Evolutionary conservation across 257 asterid genomes (phyloP), one percentile per base, ranked within the genome.

Genomic region (Plantago ovata): DNA sequence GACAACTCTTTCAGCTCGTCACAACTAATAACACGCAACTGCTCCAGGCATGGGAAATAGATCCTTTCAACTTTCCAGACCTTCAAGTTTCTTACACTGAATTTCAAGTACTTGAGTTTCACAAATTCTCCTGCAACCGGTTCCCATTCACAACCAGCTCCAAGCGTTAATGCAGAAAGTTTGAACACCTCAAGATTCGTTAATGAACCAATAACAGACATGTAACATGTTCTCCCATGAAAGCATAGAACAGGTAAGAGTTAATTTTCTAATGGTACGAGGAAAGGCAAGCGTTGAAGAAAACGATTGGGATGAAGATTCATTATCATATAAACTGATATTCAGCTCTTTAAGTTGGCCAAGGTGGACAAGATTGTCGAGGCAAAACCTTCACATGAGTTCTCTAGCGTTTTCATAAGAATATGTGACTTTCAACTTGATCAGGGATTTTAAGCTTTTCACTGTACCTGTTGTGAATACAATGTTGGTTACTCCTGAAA

Each of bases 121-220:
- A 3, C 12, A 58, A 42, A 66, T 14, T 51, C 47, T 21, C 65
- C 65, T 12, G 49, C 61, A 8, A 0, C 18, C 15, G 58, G 43
- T 53, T 60, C 63, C 67, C 72, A 67, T 16, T 2, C 53, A 4
- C 38, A 33, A 9, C 71, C 71, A 0, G 1, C 11, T 18, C 13
- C 33, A 28, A 28, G 36, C 36, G 36, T 3, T 8, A 28, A 28
- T 28, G 36, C 36, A 28, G 36, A 1, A 28, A 65, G 53, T 24
- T 65, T 65, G 2, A 65, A 59, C 28, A 65, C 60, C 51, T 56
- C 24, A 47, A 65, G 52, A 11, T 48, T 65, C 4, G 71, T 64
- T 33, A 36, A 43, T 14, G 43, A 21, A 7, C 72, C 71, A 16
- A 65, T 13, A 0, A 36, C 1, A 5, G 24, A 6, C 49, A 56